These are phyloP conservation scores for Boletus speciosus DNA, from an alignment of 768 basidiomycete species.

Conservation along the genomic window DNA sequence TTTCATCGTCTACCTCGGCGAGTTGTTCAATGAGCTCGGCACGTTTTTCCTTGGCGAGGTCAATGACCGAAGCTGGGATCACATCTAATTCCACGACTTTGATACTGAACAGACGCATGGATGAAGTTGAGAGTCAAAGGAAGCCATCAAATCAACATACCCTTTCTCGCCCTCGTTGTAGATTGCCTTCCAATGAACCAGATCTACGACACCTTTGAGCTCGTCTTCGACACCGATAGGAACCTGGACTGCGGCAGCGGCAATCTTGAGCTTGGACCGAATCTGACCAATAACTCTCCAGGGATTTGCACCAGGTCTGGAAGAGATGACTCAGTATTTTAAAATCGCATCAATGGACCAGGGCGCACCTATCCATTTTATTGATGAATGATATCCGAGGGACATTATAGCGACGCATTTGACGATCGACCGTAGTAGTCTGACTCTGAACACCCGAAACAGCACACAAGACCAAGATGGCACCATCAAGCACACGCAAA, in stretches of 20 bases:
- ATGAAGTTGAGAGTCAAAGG: neutral
- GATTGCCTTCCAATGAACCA: conserved; percentile 90
- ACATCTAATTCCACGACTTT: conserved; percentile 80
- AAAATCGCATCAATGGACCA: neutral
- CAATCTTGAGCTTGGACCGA: conserved; percentile 83
- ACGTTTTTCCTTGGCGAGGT: conserved; percentile 80
- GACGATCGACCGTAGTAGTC: conserved; percentile 97
- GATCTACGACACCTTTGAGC: conserved; percentile 88
- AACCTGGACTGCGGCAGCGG: conserved; percentile 93
- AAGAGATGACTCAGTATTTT: neutral
- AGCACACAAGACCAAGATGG: conserved; percentile 93
- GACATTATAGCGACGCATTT: conserved; percentile 96
- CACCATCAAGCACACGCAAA: conserved; percentile 92
- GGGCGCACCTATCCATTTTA: conserved; percentile 88
- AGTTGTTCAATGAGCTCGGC: conserved; percentile 90
- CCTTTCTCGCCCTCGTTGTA: conserved; percentile 96
- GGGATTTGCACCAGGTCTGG: conserved; percentile 92
- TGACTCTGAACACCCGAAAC: conserved; percentile 97
- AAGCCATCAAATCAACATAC: conserved; percentile 42
- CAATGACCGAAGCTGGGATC: conserved; percentile 73
- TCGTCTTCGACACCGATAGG: conserved; percentile 90
- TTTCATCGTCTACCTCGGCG: conserved; percentile 92
- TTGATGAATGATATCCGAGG: conserved; percentile 96
- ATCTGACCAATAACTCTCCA: conserved; percentile 94
- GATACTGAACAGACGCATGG: conserved; percentile 43